These are phyloP conservation scores for Xerophyta viscosa DNA, from an alignment of 106 monocot species.

Conservation along the genomic window DNA sequence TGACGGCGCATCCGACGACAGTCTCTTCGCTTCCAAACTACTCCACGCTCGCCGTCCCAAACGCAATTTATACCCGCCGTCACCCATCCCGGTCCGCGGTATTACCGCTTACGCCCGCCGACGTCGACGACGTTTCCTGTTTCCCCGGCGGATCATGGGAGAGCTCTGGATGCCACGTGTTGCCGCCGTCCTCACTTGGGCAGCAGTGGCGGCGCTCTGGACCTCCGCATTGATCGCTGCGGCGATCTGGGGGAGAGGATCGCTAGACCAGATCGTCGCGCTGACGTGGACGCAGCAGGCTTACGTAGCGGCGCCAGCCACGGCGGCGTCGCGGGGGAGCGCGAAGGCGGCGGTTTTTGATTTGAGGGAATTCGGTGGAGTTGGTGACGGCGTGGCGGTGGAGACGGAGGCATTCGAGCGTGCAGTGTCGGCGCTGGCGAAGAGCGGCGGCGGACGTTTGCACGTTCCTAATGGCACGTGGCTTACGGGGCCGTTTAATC, in stretches of 20 bases:
- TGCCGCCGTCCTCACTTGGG: no score
- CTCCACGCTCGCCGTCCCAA: background rate
- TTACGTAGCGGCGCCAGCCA: background rate
- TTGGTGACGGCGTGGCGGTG: constrained; percentile 48
- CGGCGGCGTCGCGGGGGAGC: background rate
- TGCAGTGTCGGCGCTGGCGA: constrained; percentile 38
- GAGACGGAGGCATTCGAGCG: constrained; percentile 56
- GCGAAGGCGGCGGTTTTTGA: constrained; percentile 18
- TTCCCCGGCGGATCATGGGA: no score
- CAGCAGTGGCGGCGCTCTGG: constrained; percentile 32
- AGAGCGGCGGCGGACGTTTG: constrained; percentile 49
- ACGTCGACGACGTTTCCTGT: no score
- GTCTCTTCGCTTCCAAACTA: background rate
- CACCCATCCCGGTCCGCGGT: no score
- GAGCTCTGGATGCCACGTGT: no score
- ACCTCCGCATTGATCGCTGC: constrained; percentile 9
- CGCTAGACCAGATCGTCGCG: background rate
- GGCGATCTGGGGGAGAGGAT: constrained; percentile 11
- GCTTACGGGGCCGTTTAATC: constrained; percentile 69
- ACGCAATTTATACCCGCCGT: background rate
- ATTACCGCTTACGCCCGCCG: no score
- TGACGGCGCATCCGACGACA: background rate
- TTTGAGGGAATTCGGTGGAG: constrained; percentile 52
- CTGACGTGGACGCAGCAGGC: background rate
- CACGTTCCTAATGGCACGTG: constrained; percentile 37